Evolutionary conservation across 352 stramenopile species (phyloP).

Genomic region (Elongisporangium undulatum): DNA sequence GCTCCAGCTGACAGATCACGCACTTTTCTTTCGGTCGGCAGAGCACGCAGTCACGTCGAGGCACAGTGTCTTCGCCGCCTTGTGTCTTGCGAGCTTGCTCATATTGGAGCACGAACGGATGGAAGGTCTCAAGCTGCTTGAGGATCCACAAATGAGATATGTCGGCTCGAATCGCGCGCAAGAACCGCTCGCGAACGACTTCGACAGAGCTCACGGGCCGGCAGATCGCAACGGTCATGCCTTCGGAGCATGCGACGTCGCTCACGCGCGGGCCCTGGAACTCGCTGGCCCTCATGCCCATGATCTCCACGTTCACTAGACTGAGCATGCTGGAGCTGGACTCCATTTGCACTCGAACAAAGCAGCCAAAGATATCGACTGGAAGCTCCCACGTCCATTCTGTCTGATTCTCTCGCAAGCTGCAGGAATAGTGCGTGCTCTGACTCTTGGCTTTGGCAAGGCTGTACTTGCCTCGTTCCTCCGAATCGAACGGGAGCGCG

Average conservation of each 20-base stretch:
- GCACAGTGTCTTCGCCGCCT: conserved; percentile 12
- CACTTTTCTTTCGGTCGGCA: conserved; percentile 22
- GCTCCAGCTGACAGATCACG: conserved; percentile 27
- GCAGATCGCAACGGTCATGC: conserved; percentile 52
- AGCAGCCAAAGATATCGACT: conserved; percentile 49
- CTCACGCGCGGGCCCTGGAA: conserved; percentile 54
- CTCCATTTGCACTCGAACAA: conserved; percentile 65
- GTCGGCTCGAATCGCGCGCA: conserved; percentile 51
- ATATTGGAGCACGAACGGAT: conserved; percentile 34
- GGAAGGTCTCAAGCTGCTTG: conserved; percentile 64
- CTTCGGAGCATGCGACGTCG: conserved; percentile 54
- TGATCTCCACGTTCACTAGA: conserved; percentile 38
- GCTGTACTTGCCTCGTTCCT: conserved; percentile 60
- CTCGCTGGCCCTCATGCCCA: conserved; percentile 30
- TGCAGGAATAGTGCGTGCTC: conserved; percentile 44
- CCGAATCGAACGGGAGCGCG: conserved; percentile 46
- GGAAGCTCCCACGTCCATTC: conserved; percentile 38
- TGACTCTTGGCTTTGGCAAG: conserved; percentile 44
- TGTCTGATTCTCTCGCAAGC: conserved; percentile 14
- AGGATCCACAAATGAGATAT: conserved; percentile 36
- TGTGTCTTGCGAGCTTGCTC: conserved; percentile 8
- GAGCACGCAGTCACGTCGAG: conserved; percentile 13
- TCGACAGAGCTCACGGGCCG: conserved; percentile 25
- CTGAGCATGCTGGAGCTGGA: conserved; percentile 42
- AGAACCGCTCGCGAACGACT: conserved; percentile 47